phyloP scores from a whole-genome alignment of 1,284 basidiomycete species.

The Gastroboletus turbinatus region DNA sequence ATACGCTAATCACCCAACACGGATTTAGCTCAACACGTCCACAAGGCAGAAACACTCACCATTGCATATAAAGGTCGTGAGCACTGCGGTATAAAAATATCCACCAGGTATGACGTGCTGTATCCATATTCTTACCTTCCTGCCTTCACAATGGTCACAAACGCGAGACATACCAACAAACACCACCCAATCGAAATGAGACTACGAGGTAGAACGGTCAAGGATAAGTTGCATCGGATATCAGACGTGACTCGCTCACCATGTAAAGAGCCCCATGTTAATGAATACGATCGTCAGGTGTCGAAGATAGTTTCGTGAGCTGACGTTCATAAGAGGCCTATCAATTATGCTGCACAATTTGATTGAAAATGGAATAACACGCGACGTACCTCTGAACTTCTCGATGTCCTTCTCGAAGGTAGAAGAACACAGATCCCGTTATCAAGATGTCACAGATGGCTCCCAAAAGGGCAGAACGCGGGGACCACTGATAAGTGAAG shows the following conservation, averaged over 20 bases:
- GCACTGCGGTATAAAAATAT: neutral
- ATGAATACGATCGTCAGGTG: slow-evolving; percentile 16
- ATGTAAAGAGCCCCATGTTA: slow-evolving; percentile 20
- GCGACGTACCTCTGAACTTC: slow-evolving; percentile 3
- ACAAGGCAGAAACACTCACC: neutral
- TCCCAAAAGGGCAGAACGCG: slow-evolving; percentile 10
- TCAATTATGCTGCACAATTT: neutral
- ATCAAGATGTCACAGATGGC: slow-evolving; percentile 15
- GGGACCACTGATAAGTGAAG: slow-evolving; percentile 9
- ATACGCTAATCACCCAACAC: slow-evolving; percentile 4
- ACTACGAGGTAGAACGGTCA: neutral
- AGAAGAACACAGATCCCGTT: slow-evolving; percentile 21
- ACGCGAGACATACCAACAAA: slow-evolving; percentile 6
- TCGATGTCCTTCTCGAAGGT: slow-evolving; percentile 14
- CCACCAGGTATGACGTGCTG: slow-evolving; percentile 1
- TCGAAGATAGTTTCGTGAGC: slow-evolving; percentile 11
- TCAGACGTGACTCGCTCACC: neutral
- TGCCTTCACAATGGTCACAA: neutral
- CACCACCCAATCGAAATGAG: slow-evolving; percentile 15
- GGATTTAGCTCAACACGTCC: neutral
- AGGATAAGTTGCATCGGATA: neutral
- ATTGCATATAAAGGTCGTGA: slow-evolving; percentile 4
- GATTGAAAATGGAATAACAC: neutral
- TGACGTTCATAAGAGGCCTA: neutral
- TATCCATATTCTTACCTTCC: neutral